Conservation (phyloP, 2,329 filamentous ascomycete species). For the Hirsutella rhossiliensis region DNA sequence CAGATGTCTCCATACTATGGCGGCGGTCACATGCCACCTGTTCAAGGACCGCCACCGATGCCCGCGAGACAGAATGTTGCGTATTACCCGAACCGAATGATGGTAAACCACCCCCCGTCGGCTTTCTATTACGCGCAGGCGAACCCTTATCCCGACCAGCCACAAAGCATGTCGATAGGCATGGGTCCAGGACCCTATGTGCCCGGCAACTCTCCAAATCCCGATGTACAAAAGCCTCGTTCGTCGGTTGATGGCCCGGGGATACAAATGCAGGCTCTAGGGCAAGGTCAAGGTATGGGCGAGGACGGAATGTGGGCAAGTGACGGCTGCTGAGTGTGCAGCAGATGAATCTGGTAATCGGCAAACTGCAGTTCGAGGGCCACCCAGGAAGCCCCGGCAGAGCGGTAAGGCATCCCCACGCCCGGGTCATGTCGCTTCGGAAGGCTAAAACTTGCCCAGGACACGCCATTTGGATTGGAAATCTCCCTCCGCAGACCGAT, state of each 20-base stretch:
- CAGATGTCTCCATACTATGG: constrained; percentile 33
- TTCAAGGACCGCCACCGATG: constrained; percentile 21
- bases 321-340: neutral
- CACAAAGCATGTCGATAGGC: constrained; percentile 17
- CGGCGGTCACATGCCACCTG: constrained; percentile 23
- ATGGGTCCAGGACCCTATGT: constrained; percentile 24
- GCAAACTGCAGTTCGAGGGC: constrained; percentile 18
- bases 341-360: constrained; percentile 9
- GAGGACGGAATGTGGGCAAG: neutral
- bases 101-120: constrained; percentile 28
- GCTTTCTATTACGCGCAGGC: constrained; percentile 32
- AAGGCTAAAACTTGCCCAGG: constrained; percentile 29
- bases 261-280: constrained; percentile 4
- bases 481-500: constrained; percentile 72
- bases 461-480: constrained; percentile 92
- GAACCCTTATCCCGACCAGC: constrained; percentile 22
- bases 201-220: constrained; percentile 10
- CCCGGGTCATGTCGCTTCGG: neutral
- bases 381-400: constrained; percentile 36
- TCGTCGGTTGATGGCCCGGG: constrained; percentile 6
- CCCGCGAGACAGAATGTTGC: constrained; percentile 24
- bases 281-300: constrained; percentile 12
- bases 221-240: constrained; percentile 12
- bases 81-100: constrained; percentile 31
- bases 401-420: constrained; percentile 35